Conservation (phyloP, 202 grass and related monocot genomes). For the Setaria italica region DNA sequence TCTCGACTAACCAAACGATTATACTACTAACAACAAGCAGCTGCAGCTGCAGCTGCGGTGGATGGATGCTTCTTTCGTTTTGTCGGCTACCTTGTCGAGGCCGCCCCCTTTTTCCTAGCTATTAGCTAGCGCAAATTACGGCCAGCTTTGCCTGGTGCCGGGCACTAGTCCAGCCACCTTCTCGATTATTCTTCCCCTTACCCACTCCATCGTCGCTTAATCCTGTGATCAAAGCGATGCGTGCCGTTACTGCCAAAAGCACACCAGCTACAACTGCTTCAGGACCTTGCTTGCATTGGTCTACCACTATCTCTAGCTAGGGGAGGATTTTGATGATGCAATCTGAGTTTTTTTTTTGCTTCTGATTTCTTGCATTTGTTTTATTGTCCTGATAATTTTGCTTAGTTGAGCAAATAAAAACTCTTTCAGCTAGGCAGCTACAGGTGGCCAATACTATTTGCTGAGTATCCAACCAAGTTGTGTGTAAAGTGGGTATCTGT, state of each 20-base stretch:
- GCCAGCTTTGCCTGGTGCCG: conserved; percentile 14
- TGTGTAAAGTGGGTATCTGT: conserved; percentile 1
- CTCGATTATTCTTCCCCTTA: background rate
- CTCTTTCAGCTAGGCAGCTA: background rate
- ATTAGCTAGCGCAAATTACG: conserved; percentile 56
- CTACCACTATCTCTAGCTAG: background rate
- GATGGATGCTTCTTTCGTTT: conserved; percentile 57
- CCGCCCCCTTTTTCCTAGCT: conserved; percentile 36
- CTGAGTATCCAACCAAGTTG: background rate
- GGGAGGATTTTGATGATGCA: background rate
- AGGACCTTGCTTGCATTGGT: background rate
- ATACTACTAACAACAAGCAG: background rate
- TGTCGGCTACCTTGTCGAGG: conserved; percentile 50
- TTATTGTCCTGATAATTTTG: background rate
- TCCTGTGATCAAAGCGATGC: background rate
- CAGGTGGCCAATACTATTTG: no score
- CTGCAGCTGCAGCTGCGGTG: background rate
- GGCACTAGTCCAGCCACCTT: conserved; percentile 7
- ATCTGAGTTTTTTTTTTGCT: background rate
- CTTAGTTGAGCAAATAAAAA: background rate
- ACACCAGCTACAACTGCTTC: background rate
- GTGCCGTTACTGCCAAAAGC: background rate
- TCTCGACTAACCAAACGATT: conserved; percentile 5
- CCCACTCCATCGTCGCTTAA: background rate
- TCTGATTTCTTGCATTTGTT: background rate